Evolutionary conservation across 805 yeast genomes (phyloP).

Genomic region (Candida ponderosae): DNA sequence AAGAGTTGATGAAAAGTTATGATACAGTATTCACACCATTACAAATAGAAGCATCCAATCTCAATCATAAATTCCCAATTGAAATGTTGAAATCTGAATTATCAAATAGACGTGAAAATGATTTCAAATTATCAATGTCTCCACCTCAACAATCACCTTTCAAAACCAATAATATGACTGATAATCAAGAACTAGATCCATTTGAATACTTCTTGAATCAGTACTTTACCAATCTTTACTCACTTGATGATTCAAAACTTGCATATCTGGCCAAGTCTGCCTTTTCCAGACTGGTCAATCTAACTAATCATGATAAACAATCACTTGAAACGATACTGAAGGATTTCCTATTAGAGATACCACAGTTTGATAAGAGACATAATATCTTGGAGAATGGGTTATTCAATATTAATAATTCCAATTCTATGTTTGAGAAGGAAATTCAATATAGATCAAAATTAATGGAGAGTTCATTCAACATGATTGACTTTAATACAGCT

Average conservation of each 20-base stretch:
- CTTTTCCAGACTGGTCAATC: slow-evolving; percentile 34
- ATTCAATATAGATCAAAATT: slow-evolving; percentile 18
- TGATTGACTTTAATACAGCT: slow-evolving; percentile 18
- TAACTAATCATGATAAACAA: slow-evolving; percentile 26
- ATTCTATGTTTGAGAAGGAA: slow-evolving; percentile 18
- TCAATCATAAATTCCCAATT: background rate
- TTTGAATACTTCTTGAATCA: slow-evolving; percentile 21
- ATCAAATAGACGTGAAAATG: slow-evolving; percentile 3
- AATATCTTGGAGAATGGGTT: slow-evolving; percentile 18
- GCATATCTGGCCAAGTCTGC: slow-evolving; percentile 41
- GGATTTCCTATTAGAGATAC: slow-evolving; percentile 25
- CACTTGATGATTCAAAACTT: slow-evolving; percentile 23
- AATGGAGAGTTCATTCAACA: slow-evolving; percentile 16
- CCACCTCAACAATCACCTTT: slow-evolving; percentile 17
- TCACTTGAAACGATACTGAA: slow-evolving; percentile 19
- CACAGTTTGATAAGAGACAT: slow-evolving; percentile 36
- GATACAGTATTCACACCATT: slow-evolving; percentile 1
- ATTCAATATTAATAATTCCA: slow-evolving; percentile 18
- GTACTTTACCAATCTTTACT: slow-evolving; percentile 28
- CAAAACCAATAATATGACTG: slow-evolving; percentile 6
- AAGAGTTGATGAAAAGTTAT: slow-evolving; percentile 21
- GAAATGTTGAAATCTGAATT: background rate
- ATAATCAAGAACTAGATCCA: slow-evolving; percentile 12
- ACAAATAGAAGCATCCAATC: background rate
- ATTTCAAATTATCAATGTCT: slow-evolving; percentile 13